Percentiles rank a stretch among this genome's conserved stretches.
Evolutionary conservation across 768 basidiomycete genomes (phyloP).

Genomic region (Infundibulicybe gibba): DNA sequence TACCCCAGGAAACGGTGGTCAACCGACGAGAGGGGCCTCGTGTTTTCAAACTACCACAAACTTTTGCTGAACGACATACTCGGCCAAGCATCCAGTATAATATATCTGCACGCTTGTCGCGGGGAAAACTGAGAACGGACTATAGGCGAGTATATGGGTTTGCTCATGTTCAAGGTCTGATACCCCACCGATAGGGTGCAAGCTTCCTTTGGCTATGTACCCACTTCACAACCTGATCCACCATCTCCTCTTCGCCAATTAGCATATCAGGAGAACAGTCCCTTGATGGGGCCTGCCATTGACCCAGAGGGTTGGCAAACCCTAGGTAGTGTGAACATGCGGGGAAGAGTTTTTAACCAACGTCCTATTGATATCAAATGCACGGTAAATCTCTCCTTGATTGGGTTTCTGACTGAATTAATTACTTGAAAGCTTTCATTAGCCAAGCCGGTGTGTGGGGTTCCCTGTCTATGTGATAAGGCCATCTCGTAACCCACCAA

Average conservation of each 20-base stretch:
- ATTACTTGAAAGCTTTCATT: slow-evolving; percentile 27
- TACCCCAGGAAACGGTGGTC: slow-evolving; percentile 33
- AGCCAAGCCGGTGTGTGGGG: slow-evolving; percentile 32
- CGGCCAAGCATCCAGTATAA: slow-evolving; percentile 34
- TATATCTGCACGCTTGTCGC: slow-evolving; percentile 23
- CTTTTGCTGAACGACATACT: slow-evolving; percentile 33
- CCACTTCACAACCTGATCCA: no score
- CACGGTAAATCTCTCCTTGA: slow-evolving; percentile 21
- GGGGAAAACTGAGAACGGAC: slow-evolving; percentile 29
- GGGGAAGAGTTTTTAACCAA: slow-evolving; percentile 23
- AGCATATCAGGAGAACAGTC: slow-evolving; percentile 28
- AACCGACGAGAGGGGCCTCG: slow-evolving; percentile 13
- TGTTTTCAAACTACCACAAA: slow-evolving; percentile 30
- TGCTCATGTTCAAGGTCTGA: no score
- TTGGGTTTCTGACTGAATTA: slow-evolving; percentile 1
- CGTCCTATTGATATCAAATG: slow-evolving; percentile 26
- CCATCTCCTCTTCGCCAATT: slow-evolving; percentile 28
- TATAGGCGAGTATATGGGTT: slow-evolving; percentile 21
- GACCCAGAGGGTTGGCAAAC: slow-evolving; percentile 39
- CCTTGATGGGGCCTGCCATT: slow-evolving; percentile 29
- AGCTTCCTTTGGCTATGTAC: no score
- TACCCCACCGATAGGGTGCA: no score
- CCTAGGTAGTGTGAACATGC: slow-evolving; percentile 16
- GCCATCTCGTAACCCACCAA: neutral
- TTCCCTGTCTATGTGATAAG: neutral